These are phyloP conservation scores for Polyplosphaeria fusca DNA, from an alignment of 495 filamentous ascomycete species.

Conservation along the genomic window DNA sequence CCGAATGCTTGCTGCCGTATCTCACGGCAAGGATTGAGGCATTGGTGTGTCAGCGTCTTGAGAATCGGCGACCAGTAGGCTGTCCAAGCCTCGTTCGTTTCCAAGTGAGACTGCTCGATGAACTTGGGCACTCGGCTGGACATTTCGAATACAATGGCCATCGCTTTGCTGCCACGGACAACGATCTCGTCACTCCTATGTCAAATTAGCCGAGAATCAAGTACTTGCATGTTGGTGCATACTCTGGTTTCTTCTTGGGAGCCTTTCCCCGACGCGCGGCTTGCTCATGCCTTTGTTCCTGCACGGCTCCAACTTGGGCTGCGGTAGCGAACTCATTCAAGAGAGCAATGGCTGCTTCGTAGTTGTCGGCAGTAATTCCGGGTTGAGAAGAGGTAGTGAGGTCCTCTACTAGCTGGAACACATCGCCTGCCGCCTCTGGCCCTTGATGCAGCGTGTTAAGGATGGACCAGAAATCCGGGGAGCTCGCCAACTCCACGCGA, in stretches of 20 bases:
- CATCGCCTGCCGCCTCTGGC: slow-evolving; percentile 64
- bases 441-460: slow-evolving; percentile 68
- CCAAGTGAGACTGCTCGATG: slow-evolving; percentile 89
- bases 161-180: slow-evolving; percentile 71
- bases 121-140: slow-evolving; percentile 76
- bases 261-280: slow-evolving; percentile 50
- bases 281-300: slow-evolving; percentile 75
- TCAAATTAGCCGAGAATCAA: slow-evolving; percentile 39
- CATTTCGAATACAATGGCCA: slow-evolving; percentile 74
- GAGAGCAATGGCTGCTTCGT: slow-evolving; percentile 76
- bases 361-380: slow-evolving; percentile 91
- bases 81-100: slow-evolving; percentile 87
- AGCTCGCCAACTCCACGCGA: slow-evolving; percentile 87
- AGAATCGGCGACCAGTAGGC: slow-evolving; percentile 98
- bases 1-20: slow-evolving; percentile 84
- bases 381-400: slow-evolving; percentile 62
- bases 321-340: slow-evolving; percentile 88
- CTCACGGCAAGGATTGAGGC: slow-evolving; percentile 91
- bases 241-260: slow-evolving; percentile 41
- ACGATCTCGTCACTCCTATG: slow-evolving; percentile 72
- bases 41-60: slow-evolving; percentile 79
- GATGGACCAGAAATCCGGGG: slow-evolving; percentile 96
- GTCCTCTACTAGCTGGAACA: slow-evolving; percentile 77
- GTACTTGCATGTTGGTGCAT: too few species aligned
- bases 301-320: slow-evolving; percentile 71